phyloP scores from a whole-genome alignment of 108 stramenopile genomes.

The Cylindrotheca closterium region DNA sequence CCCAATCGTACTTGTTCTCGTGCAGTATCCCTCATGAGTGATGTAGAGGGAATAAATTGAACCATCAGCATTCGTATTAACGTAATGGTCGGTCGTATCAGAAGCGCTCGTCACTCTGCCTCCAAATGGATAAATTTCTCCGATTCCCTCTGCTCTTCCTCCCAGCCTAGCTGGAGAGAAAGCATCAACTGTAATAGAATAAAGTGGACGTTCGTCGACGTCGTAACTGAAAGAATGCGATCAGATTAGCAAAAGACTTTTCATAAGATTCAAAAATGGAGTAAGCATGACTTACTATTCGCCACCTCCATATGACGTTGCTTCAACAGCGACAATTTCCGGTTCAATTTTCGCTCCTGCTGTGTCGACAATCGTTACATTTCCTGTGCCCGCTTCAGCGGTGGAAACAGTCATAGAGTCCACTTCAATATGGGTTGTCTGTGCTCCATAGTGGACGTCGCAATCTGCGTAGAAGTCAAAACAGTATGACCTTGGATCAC shows the following conservation, averaged over 20 bases:
- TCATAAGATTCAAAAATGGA: too few species aligned
- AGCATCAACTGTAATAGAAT: not conserved
- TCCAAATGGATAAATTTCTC: slow-evolving; percentile 8
- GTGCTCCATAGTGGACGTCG: not conserved
- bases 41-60: not conserved
- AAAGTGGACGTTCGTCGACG: not conserved
- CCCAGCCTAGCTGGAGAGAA: not conserved
- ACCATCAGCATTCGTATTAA: slow-evolving; percentile 5
- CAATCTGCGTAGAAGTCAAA: not conserved
- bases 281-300: too few species aligned
- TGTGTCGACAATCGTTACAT: too few species aligned
- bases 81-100: not conserved
- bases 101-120: not conserved
- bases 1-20: slow-evolving; percentile 17
- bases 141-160: not conserved
- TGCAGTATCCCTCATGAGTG: slow-evolving; percentile 26
- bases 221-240: not conserved
- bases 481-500: not conserved
- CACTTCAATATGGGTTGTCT: too few species aligned
- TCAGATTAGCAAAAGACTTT: too few species aligned
- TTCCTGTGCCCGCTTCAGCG: too few species aligned
- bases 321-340: too few species aligned
- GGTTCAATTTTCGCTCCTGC: too few species aligned
- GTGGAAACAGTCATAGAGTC: not conserved
- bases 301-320: too few species aligned